Base-by-base conservation (phyloP, 768 basidiomycete genomes). In the Podaxis pistillaris region DNA sequence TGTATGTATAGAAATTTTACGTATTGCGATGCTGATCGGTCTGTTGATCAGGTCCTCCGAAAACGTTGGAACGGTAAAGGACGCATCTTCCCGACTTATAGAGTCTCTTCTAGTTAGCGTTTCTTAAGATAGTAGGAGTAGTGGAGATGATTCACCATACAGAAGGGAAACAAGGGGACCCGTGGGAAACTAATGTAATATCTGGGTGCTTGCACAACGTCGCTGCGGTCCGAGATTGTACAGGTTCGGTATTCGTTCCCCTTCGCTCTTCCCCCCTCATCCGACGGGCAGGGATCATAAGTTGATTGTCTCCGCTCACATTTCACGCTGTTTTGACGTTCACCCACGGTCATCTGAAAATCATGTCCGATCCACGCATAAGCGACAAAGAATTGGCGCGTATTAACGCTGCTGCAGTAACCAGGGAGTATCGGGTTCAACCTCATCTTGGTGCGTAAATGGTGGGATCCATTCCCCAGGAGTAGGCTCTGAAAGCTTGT, bases 341-440 rank as follows among this genome's bases (percentile, higher is more conserved):
- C 26, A 22, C 22, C 40, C 17, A 30, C 28, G 51, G 4, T 37
- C 22, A n/a, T 13, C 17, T 41, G 51, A 33, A 33, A 58, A 70
- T 58, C 65, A 84, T 84, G 83, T 63, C 77, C 53, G 74, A 85
- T 73, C 81, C 89, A 69, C 84, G 89, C 65, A 74, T 92, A 56
- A 88, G 79, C 71, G 87, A 92, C 73, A 81, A 74, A 66, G 90
- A 93, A 72, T 74, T 93, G 69, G 89, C 90, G 59, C 82, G 85
- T 56, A 88, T 94, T 73, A 93, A 94, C 73, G 91, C 91, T 56
- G 91, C 93, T 54, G 94, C 94, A 37, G 94, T 94, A 55, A 94
- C 93, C 56, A 86, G 83, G 71, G 89, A 94, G 77, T 95, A 92
- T 78, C 87, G 85, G 68, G 92, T 95, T 65, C 83, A 95, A 69